Percentiles rank a stretch among this genome's conserved stretches.
Evolutionary conservation across 805 yeast genomes (phyloP).

Genomic region (Kuraishia borneana): DNA sequence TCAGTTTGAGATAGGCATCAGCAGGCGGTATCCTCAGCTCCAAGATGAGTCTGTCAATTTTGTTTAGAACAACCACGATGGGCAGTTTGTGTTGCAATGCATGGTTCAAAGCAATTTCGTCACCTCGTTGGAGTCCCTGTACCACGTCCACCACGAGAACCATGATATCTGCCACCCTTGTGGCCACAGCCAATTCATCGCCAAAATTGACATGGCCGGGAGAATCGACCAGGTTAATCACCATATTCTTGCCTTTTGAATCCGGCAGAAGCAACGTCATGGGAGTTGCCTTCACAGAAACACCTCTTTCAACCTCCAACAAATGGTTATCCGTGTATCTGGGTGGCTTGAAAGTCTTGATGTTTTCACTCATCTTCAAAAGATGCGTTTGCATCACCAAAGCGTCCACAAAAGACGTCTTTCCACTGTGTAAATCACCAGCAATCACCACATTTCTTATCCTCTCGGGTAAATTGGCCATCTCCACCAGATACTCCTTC

Average conservation of each 20-base stretch:
- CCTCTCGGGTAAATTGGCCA: conserved; percentile 43
- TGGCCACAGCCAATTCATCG: conserved; percentile 58
- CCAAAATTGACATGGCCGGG: conserved; percentile 88
- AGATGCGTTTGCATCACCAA: conserved; percentile 58
- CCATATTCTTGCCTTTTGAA: conserved; percentile 35
- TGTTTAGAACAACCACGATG: conserved; percentile 57
- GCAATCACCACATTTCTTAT: conserved; percentile 65
- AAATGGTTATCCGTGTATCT: conserved; percentile 64
- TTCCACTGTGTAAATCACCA: conserved; percentile 83
- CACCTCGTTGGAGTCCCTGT: conserved; percentile 64
- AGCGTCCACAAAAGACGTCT: conserved; percentile 66
- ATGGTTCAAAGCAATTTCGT: conserved; percentile 39
- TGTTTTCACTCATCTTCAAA: conserved; percentile 16
- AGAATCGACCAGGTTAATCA: conserved; percentile 62
- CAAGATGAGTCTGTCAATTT: conserved; percentile 74
- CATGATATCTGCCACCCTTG: conserved; percentile 52
- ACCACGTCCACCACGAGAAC: conserved; percentile 71
- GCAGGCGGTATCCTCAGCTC: conserved; percentile 68
- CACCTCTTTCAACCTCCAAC: conserved; percentile 59
- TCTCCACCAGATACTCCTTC: conserved; percentile 45
- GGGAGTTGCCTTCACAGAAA: conserved; percentile 54
- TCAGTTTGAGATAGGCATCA: conserved; percentile 63
- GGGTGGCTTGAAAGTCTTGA: conserved; percentile 31
- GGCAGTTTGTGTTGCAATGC: conserved; percentile 39
- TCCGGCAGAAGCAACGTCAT: conserved; percentile 50